These are phyloP conservation scores for Boechera divaricarpa DNA, from an alignment of 345 rosid genomes.

Conservation along the genomic window DNA sequence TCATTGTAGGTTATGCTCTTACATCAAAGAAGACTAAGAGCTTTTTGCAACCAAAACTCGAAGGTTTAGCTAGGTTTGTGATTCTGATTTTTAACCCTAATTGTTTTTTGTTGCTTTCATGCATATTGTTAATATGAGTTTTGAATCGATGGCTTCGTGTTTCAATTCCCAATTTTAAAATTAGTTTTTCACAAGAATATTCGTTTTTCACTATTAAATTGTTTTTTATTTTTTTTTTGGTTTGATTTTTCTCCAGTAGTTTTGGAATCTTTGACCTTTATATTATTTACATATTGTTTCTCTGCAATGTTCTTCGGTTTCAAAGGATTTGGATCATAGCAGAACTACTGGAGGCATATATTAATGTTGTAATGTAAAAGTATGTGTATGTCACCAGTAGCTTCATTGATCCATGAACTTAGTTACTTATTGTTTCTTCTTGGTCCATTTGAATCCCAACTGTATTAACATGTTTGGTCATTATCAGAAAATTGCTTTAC, in stretches of 20 bases:
- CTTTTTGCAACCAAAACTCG: constrained; percentile 16
- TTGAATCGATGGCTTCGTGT: background rate
- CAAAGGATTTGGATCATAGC: too few relatives aligned
- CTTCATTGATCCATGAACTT: too few relatives aligned
- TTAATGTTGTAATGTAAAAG: too few relatives aligned
- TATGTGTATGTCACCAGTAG: too few relatives aligned
- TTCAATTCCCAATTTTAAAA: constrained; percentile 6
- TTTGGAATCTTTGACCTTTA: constrained; percentile 5
- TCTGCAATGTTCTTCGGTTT: too few relatives aligned
- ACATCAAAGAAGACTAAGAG: constrained; percentile 21
- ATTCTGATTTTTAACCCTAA: constrained; percentile 9
- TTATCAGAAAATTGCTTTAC: too few relatives aligned
- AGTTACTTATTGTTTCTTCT: too few relatives aligned
- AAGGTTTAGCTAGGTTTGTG: constrained; percentile 29
- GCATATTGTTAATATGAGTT: background rate
- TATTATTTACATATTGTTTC: background rate
- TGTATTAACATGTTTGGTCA: background rate
- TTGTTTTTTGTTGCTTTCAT: background rate
- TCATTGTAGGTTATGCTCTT: constrained; percentile 21
- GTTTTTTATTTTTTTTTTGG: background rate
- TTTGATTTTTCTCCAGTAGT: background rate
- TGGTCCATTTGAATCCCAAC: too few relatives aligned
- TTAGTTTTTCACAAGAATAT: constrained; percentile 2
- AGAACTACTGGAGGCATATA: too few relatives aligned
- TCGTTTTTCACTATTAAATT: constrained; percentile 9